Evolutionary conservation across 1,284 basidiomycete species (phyloP).

Genomic region (Cystobasidium pallidum): DNA sequence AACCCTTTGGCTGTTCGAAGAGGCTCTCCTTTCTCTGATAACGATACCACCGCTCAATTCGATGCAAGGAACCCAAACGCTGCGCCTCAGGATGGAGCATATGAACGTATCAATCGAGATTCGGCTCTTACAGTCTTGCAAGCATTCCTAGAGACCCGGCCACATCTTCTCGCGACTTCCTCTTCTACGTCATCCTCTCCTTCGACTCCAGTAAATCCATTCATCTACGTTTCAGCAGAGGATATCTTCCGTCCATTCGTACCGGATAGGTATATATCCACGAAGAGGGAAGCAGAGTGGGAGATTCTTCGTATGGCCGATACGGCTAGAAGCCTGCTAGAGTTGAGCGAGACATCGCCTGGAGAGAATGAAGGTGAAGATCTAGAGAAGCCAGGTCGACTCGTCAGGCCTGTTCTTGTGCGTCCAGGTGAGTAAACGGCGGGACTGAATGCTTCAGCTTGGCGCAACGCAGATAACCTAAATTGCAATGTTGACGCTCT

Average conservation of each 20-base stretch:
- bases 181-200: constrained; percentile 48
- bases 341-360: constrained; percentile 5
- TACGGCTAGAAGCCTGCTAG: constrained; percentile 25
- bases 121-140: constrained; percentile 79
- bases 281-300: constrained; percentile 85
- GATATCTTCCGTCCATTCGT: constrained; percentile 87
- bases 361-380: constrained; percentile 34
- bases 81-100: constrained; percentile 62
- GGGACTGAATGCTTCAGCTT: too few species aligned
- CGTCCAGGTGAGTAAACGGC: constrained; percentile 70
- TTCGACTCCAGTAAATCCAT: constrained; percentile 62
- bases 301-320: constrained; percentile 59
- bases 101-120: constrained; percentile 84
- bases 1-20: constrained; percentile 51
- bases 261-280: constrained; percentile 79
- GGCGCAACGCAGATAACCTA: too few species aligned
- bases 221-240: constrained; percentile 93
- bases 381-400: constrained; percentile 38
- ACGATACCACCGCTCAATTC: neutral
- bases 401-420: constrained; percentile 71
- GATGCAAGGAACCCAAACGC: constrained; percentile 45
- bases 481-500: neutral
- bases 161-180: constrained; percentile 50
- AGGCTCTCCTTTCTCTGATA: constrained; percentile 42
- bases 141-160: constrained; percentile 67